These are phyloP conservation scores for Psidium friedrichsthalianum DNA, from an alignment of 345 rosid species.

Conservation along the genomic window DNA sequence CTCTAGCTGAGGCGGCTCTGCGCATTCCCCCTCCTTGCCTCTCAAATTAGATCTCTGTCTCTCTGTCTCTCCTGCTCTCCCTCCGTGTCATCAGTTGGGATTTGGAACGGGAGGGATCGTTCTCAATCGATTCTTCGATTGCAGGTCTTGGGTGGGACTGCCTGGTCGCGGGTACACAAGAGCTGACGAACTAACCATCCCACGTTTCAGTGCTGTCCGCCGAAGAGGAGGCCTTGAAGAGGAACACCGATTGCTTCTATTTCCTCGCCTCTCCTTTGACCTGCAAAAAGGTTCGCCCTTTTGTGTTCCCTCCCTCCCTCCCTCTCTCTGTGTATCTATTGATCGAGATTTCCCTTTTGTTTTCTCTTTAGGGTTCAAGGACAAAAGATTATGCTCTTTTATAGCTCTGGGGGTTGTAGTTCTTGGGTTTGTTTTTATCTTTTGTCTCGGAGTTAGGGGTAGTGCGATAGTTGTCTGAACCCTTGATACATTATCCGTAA, in stretches of 20 bases:
- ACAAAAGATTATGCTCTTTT: too few relatives aligned
- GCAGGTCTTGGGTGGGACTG: not conserved
- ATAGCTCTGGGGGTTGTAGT: not conserved
- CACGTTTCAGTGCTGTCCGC: constrained; percentile 24
- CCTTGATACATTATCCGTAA: not conserved
- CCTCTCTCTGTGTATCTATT: not conserved
- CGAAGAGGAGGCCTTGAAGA: constrained; percentile 77
- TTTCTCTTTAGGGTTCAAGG: not conserved
- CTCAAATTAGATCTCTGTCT: not conserved
- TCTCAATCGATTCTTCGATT: not conserved
- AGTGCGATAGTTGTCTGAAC: not conserved
- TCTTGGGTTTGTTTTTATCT: not conserved
- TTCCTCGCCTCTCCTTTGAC: constrained; percentile 93
- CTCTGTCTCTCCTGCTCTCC: not conserved
- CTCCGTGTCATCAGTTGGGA: not conserved
- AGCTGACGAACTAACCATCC: constrained; percentile 20
- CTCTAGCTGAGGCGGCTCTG: not conserved
- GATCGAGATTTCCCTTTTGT: not conserved
- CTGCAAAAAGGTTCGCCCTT: constrained; percentile 78
- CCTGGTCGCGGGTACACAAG: constrained; percentile 42
- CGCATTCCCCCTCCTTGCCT: not conserved
- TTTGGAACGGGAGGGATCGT: not conserved
- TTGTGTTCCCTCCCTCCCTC: not conserved
- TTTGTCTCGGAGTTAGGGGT: not conserved
- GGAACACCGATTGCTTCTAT: constrained; percentile 94